Conservation (phyloP, 148 eudicot species). For the Rhododendron williamsianum region DNA sequence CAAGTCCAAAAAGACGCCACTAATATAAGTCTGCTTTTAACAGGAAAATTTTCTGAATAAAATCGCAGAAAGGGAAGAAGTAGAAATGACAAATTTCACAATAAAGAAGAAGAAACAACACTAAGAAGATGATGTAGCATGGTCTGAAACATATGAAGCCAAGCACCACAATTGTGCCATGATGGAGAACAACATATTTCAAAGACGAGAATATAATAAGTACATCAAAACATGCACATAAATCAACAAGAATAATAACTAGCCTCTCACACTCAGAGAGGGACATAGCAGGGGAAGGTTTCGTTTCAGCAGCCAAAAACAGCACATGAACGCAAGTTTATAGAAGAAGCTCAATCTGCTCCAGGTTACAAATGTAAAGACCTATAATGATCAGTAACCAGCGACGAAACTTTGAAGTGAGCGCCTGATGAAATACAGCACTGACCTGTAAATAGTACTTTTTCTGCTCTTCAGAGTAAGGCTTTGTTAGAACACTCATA, state of each 20-base stretch:
- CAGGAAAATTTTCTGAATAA: background rate
- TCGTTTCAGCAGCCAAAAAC: background rate
- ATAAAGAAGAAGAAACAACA: background rate
- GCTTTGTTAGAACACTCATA: constrained; percentile 68
- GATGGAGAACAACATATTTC: background rate
- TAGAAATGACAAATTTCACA: background rate
- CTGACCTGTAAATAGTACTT: constrained; percentile 81
- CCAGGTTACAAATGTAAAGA: background rate
- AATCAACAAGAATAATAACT: background rate
- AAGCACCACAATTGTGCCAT: background rate
- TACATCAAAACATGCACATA: background rate
- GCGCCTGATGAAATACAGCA: background rate
- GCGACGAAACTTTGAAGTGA: background rate
- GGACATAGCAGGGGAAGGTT: background rate
- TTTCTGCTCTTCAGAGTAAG: constrained; percentile 71
- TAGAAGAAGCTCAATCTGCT: background rate
- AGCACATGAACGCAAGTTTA: background rate
- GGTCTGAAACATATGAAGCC: background rate
- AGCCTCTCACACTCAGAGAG: background rate
- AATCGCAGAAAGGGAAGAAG: background rate
- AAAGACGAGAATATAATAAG: background rate
- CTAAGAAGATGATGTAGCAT: background rate
- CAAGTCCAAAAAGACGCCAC: background rate
- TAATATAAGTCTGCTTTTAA: background rate
- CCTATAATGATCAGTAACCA: background rate